Evolutionary conservation across 371 early-diverging fungal genomes (phyloP).

Genomic region (Mucor indicus): DNA sequence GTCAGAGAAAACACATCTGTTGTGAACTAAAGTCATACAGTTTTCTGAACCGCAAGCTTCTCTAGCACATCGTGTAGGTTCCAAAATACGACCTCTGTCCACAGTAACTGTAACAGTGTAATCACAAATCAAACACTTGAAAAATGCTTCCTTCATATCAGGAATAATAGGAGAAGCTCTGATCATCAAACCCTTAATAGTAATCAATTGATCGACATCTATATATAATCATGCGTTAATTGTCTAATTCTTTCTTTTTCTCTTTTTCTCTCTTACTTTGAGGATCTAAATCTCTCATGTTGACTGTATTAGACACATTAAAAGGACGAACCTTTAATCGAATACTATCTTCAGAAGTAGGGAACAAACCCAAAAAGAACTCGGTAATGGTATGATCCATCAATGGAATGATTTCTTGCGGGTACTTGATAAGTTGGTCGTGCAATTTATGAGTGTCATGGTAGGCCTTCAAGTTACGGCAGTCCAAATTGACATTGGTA

Average conservation of each 20-base stretch:
- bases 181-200: conserved; percentile 95
- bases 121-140: conserved; percentile 89
- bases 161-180: conserved; percentile 94
- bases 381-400: conserved; percentile 92
- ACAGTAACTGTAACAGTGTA: conserved; percentile 77
- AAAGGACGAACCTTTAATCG: conserved; percentile 80
- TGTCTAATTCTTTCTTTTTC: conserved; percentile 5
- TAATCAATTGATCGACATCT: conserved; percentile 98
- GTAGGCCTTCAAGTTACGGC: conserved; percentile 78
- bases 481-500: conserved; percentile 86
- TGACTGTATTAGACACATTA: conserved; percentile 77
- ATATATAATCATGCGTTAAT: too few relatives aligned
- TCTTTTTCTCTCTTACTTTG: conserved; percentile 35
- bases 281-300: conserved; percentile 96
- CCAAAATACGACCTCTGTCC: conserved; percentile 90
- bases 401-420: conserved; percentile 96
- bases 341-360: conserved; percentile 47
- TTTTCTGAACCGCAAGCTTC: conserved; percentile 76
- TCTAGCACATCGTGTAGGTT: conserved; percentile 91
- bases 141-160: conserved; percentile 92
- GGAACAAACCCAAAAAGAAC: conserved; percentile 67
- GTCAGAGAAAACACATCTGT: conserved; percentile 91
- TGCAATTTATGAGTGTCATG: conserved; percentile 66
- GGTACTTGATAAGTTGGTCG: conserved; percentile 90
- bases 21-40: conserved; percentile 89